These are phyloP conservation scores for Graphilbum fragrans DNA, from an alignment of 2,329 filamentous ascomycete genomes.

Conservation along the genomic window DNA sequence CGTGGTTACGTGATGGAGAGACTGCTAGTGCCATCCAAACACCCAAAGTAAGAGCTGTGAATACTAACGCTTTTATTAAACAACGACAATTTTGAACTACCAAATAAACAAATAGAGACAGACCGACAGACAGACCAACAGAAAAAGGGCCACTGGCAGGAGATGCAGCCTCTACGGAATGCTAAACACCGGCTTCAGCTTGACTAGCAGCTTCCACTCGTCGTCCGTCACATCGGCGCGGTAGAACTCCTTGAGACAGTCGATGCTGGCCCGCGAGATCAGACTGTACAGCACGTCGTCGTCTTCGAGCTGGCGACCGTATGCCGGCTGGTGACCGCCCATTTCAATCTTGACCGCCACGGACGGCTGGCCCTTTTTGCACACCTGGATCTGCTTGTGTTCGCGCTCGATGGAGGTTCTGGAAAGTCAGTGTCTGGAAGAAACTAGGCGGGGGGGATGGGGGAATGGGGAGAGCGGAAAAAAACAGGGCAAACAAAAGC, in stretches of 20 bases:
- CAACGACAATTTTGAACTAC: not conserved
- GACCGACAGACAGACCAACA: not conserved
- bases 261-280: slow-evolving; percentile 79
- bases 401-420: slow-evolving; percentile 96
- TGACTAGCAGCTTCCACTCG: slow-evolving; percentile 89
- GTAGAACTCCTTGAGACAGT: slow-evolving; percentile 94
- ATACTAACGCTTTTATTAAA: too few relatives aligned
- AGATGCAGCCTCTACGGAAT: too few relatives aligned
- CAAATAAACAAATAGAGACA: not conserved
- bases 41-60: too few relatives aligned
- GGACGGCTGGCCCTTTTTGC: slow-evolving; percentile 94
- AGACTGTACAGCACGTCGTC: slow-evolving; percentile 76
- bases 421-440: not conserved
- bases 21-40: too few relatives aligned
- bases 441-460: not conserved
- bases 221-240: slow-evolving; percentile 76
- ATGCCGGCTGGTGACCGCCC: slow-evolving; percentile 81
- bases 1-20: too few relatives aligned
- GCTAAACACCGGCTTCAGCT: slow-evolving; percentile 91
- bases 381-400: slow-evolving; percentile 84
- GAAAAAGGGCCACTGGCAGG: too few relatives aligned
- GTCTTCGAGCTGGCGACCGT: slow-evolving; percentile 92
- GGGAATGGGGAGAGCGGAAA: not conserved
- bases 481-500: not conserved
- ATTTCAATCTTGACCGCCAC: slow-evolving; percentile 97